phyloP scores from a whole-genome alignment of 2,329 filamentous ascomycete species.

The Sclerotinia borealis region DNA sequence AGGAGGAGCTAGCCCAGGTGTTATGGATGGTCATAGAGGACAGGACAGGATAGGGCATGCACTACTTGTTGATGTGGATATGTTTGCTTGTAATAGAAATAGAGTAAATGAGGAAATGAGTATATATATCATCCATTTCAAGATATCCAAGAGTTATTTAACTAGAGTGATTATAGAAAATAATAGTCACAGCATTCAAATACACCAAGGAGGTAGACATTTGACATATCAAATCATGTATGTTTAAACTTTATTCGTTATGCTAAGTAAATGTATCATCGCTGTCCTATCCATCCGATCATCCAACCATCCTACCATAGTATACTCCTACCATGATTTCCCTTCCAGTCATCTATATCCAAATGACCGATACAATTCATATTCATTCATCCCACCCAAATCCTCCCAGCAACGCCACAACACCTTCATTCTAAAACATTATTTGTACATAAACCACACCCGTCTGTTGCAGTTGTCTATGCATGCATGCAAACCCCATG shows the following conservation, averaged over 20 bases:
- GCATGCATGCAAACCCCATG: constrained; percentile 25
- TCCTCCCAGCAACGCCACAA: constrained; percentile 21
- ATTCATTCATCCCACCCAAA: constrained; percentile 9
- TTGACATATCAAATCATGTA: neutral
- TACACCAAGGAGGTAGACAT: neutral
- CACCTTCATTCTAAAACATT: constrained; percentile 17
- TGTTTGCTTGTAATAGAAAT: neutral
- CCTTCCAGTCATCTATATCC: constrained; percentile 14
- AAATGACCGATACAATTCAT: constrained; percentile 5
- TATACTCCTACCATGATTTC: constrained; percentile 6
- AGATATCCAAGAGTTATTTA: neutral
- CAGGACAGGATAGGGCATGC: too few relatives aligned
- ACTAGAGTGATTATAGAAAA: neutral
- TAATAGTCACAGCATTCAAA: neutral
- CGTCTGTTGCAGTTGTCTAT: constrained; percentile 25
- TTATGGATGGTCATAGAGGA: neutral
- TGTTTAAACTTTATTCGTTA: constrained; percentile 9
- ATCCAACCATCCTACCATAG: constrained; percentile 7
- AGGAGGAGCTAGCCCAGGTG: neutral
- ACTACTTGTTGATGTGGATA: neutral
- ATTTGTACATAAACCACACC: constrained; percentile 11
- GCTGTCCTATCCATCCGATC: constrained; percentile 12
- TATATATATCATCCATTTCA: neutral
- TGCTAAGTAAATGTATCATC: constrained; percentile 15
- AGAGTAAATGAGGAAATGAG: too few relatives aligned